Percentiles rank a stretch among this genome's conserved stretches.
Evolutionary conservation across 805 yeast genomes (phyloP).

Genomic region (Tetrapisispora nanseiensis): DNA sequence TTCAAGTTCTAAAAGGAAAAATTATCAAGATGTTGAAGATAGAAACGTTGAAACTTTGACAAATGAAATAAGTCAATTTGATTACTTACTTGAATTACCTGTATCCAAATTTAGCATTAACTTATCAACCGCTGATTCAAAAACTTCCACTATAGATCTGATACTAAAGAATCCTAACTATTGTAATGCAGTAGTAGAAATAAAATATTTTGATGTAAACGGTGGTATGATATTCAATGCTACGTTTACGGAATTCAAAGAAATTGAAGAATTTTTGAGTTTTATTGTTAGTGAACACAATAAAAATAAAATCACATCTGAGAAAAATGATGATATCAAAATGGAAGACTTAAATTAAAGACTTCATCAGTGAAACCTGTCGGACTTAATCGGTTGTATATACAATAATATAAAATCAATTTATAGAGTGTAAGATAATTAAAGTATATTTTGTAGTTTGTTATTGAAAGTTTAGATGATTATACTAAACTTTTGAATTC

Average conservation of each 20-base stretch:
- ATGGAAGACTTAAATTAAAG: neutral
- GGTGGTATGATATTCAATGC: conserved; percentile 16
- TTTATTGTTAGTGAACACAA: conserved; percentile 25
- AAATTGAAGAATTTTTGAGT: conserved; percentile 28
- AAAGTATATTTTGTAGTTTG: no score
- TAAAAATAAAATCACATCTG: conserved; percentile 2
- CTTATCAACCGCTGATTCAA: conserved; percentile 8
- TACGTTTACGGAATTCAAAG: conserved; percentile 26
- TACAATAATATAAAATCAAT: no score
- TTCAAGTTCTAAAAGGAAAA: neutral
- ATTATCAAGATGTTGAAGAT: conserved; percentile 6
- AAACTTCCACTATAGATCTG: conserved; percentile 6
- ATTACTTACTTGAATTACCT: conserved; percentile 15
- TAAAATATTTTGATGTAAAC: conserved; percentile 11
- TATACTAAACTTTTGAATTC: no score
- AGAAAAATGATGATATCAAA: neutral
- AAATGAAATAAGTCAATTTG: conserved; percentile 20
- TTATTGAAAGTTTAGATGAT: no score
- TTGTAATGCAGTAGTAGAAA: conserved; percentile 22
- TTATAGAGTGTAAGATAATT: neutral
- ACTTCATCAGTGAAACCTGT: no score
- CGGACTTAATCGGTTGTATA: no score
- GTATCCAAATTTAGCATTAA: conserved; percentile 14
- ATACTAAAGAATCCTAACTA: conserved; percentile 24
- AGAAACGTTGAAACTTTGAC: conserved; percentile 17